Percentiles rank a stretch among this genome's conserved stretches.
phyloP scores from a whole-genome alignment of 257 asterid genomes.

The Forsythia suspensa region DNA sequence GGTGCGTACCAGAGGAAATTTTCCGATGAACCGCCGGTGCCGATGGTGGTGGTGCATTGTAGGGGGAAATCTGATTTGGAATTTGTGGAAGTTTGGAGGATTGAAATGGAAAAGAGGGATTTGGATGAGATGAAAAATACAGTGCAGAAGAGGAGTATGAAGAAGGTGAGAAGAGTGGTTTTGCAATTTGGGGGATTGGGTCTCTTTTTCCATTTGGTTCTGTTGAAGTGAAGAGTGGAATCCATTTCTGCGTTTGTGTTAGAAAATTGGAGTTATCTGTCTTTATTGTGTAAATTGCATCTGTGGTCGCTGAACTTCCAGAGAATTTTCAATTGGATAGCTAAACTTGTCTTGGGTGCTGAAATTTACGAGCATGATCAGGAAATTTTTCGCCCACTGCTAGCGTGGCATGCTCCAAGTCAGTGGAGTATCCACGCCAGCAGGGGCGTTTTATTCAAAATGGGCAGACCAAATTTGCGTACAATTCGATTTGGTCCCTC shows the following conservation, averaged over 20 bases:
- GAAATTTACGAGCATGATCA: too few species aligned
- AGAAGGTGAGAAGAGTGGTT: constrained; percentile 24
- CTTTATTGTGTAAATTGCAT: too few species aligned
- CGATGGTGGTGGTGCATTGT: constrained; percentile 20
- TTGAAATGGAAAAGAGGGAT: constrained; percentile 34
- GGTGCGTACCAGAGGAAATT: constrained; percentile 91
- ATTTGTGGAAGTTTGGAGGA: constrained; percentile 34
- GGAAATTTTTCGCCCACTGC: too few species aligned
- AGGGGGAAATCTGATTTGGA: constrained; percentile 23
- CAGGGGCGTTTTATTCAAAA: too few species aligned
- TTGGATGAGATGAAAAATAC: constrained; percentile 52
- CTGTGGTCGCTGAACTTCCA: too few species aligned
- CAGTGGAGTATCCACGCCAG: too few species aligned
- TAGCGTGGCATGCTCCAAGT: too few species aligned
- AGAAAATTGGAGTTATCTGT: not conserved
- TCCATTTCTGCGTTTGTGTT: constrained; percentile 27
- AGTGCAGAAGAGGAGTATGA: constrained; percentile 22
- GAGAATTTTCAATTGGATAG: too few species aligned
- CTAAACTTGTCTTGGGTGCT: too few species aligned
- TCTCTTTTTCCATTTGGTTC: constrained; percentile 38
- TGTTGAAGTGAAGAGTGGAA: constrained; percentile 16
- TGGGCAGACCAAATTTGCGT: too few species aligned
- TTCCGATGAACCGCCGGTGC: constrained; percentile 12
- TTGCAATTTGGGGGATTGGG: constrained; percentile 25
- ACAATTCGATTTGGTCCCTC: too few species aligned